Evolutionary conservation across 768 basidiomycete genomes (phyloP).

Genomic region (Suillus subalutaceus): DNA sequence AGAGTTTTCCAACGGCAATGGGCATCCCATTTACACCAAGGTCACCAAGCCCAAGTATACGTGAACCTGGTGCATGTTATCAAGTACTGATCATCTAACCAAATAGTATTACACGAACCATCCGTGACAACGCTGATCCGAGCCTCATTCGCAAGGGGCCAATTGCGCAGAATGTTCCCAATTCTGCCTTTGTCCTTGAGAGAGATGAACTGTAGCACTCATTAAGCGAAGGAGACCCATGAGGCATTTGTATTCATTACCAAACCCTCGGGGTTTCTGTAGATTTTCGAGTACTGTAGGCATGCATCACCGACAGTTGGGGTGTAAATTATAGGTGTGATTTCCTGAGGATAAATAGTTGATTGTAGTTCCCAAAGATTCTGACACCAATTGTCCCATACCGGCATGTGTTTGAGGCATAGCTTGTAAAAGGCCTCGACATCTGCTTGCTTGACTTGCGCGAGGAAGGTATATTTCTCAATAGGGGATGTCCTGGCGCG

Average conservation of each 20-base stretch:
- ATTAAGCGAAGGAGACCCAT: conserved; percentile 15
- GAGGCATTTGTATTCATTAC: conserved; percentile 38
- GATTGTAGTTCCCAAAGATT: conserved; percentile 1
- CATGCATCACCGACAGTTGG: conserved; percentile 94
- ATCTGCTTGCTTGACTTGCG: conserved; percentile 73
- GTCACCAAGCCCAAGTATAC: conserved; percentile 88
- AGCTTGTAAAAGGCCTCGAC: conserved; percentile 78
- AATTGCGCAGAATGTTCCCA: conserved; percentile 65
- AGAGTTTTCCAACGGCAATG: conserved; percentile 91
- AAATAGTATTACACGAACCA: conserved; percentile 45
- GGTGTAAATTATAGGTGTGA: conserved; percentile 85
- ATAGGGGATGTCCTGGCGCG: conserved; percentile 73
- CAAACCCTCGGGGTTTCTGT: conserved; percentile 72
- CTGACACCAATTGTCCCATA: conserved; percentile 32
- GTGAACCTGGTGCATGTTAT: conserved; percentile 55
- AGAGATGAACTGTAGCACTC: conserved; percentile 62
- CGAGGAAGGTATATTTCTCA: conserved; percentile 87
- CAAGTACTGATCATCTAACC: conserved; percentile 11
- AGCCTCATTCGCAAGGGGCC: conserved; percentile 74
- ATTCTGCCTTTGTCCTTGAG: conserved; percentile 85
- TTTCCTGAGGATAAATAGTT: conserved; percentile 39
- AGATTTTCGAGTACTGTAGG: conserved; percentile 79
- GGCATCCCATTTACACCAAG: conserved; percentile 86
- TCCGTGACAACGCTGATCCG: conserved; percentile 93
- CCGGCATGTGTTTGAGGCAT: conserved; percentile 70